A percentile compares a stretch with the other conserved stretches of the same genome.
These are phyloP conservation scores for Chrysosphaeria jannelii DNA, from an alignment of 2,329 filamentous ascomycete genomes.

Conservation along the genomic window DNA sequence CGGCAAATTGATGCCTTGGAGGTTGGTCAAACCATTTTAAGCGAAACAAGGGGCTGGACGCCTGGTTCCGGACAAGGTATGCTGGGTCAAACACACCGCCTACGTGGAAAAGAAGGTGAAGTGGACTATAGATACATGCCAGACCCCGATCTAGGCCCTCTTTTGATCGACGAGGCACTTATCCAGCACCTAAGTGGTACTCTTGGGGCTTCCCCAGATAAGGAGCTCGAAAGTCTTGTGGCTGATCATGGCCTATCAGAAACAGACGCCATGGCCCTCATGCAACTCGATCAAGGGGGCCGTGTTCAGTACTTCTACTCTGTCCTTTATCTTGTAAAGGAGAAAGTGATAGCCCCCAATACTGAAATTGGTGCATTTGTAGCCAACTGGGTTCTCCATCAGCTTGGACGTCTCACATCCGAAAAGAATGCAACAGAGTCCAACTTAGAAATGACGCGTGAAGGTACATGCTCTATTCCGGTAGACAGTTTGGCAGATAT, in stretches of 20 bases:
- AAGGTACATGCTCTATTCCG: conserved; percentile 19
- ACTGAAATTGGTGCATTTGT: conserved; percentile 13
- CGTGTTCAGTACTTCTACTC: conserved; percentile 58
- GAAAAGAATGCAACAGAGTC: conserved; percentile 9
- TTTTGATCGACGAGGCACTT: conserved; percentile 43
- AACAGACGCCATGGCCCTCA: conserved; percentile 60
- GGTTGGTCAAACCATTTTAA: conserved; percentile 20
- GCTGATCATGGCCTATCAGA: conserved; percentile 33
- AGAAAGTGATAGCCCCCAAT: conserved; percentile 1
- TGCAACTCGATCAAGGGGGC: conserved; percentile 47
- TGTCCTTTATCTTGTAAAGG: conserved; percentile 21
- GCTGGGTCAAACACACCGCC: conserved; percentile 45
- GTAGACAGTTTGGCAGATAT: conserved; percentile 18
- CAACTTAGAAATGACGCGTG: conserved; percentile 9
- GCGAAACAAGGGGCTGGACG: conserved; percentile 84
- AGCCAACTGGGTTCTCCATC: conserved; percentile 43
- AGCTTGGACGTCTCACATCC: conserved; percentile 36
- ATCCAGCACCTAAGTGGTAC: conserved; percentile 28
- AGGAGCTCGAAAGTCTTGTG: conserved; percentile 30
- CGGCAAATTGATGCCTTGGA: conserved; percentile 42
- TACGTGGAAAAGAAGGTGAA: conserved; percentile 84
- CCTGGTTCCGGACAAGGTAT: conserved; percentile 18
- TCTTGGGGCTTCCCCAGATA: conserved; percentile 44
- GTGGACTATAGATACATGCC: conserved; percentile 98
- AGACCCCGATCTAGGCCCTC: conserved; percentile 62